A percentile compares a stretch with the other conserved stretches of the same genome.
Conservation (phyloP, 345 rosid species). For the Litchi chinensis region DNA sequence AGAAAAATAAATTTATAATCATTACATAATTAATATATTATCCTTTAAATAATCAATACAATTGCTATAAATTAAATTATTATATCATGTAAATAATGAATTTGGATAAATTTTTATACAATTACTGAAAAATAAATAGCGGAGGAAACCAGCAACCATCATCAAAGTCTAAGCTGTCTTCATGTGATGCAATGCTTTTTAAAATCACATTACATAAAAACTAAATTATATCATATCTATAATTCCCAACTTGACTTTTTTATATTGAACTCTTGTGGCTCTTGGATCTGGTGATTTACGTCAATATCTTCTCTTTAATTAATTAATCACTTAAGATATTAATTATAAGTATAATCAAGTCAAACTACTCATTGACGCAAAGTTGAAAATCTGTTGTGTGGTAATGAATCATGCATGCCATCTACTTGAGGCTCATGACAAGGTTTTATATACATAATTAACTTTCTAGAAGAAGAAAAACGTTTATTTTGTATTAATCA, state of each 20-base stretch:
- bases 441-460: neutral
- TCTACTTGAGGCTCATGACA: neutral
- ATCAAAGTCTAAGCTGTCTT: neutral
- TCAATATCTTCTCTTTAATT: neutral
- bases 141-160: no score
- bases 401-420: slow-evolving; percentile 2
- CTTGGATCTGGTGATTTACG: slow-evolving; percentile 11
- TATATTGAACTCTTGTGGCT: neutral
- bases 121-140: no score
- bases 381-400: neutral
- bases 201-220: neutral
- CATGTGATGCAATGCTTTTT: neutral
- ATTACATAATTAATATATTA: no score
- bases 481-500: no score
- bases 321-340: neutral
- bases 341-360: neutral
- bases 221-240: neutral
- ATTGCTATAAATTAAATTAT: no score
- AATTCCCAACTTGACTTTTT: slow-evolving; percentile 10
- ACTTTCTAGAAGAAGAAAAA: neutral
- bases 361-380: slow-evolving; percentile 9
- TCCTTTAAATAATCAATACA: no score
- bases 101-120: no score
- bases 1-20: no score
- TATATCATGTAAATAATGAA: no score